These are phyloP conservation scores for Erysiphe pisi DNA, from an alignment of 2,329 filamentous ascomycete genomes.

Conservation along the genomic window DNA sequence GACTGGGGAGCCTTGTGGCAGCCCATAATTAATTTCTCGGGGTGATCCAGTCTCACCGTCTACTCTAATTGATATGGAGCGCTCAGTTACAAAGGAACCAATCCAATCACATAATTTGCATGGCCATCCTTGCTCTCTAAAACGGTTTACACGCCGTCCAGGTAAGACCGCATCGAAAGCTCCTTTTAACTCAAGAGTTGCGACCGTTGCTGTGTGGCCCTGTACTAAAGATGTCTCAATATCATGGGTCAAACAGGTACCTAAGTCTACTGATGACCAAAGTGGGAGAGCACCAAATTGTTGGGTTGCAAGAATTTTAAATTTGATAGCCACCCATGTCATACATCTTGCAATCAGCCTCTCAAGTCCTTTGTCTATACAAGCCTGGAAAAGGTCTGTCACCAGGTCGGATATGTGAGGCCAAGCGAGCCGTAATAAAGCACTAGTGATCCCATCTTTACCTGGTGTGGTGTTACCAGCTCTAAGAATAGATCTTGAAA, in stretches of 20 bases:
- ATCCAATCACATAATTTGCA: not conserved
- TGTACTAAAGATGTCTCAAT: not conserved
- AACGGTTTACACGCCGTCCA: not conserved
- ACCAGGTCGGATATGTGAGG: not conserved
- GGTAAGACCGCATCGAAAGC: not conserved
- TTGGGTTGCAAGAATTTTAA: not conserved
- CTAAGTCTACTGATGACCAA: not conserved
- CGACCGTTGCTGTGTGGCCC: not conserved
- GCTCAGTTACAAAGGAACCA: not conserved
- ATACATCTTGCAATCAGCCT: not conserved
- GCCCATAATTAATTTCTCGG: too few species aligned
- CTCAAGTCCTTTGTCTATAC: not conserved
- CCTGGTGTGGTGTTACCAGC: slow-evolving; percentile 15
- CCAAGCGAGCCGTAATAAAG: not conserved
- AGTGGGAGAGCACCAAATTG: not conserved
- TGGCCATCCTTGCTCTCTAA: slow-evolving; percentile 21
- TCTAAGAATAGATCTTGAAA: not conserved
- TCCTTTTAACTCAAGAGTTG: not conserved
- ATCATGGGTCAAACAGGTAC: not conserved
- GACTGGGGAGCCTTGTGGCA: too few species aligned
- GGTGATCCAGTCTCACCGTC: too few species aligned
- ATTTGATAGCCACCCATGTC: not conserved
- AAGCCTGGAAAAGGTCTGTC: not conserved
- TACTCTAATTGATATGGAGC: not conserved
- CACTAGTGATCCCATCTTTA: not conserved